These are phyloP conservation scores for Nicotiana undulata DNA, from an alignment of 257 asterid species.

Conservation along the genomic window DNA sequence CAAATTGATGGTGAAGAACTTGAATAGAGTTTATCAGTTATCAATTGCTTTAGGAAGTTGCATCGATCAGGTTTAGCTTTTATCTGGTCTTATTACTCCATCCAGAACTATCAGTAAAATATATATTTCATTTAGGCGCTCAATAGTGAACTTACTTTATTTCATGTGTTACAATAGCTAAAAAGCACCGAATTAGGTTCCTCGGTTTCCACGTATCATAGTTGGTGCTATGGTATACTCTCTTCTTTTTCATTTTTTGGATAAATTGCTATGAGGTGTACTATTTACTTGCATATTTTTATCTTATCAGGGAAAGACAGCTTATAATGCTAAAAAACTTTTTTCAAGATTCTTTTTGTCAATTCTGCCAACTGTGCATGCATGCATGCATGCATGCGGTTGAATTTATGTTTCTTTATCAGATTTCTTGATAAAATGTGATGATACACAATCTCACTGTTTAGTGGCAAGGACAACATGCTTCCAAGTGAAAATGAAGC, in stretches of 20 bases:
- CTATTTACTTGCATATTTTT: neutral
- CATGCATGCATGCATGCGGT: neutral
- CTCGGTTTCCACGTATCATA: neutral
- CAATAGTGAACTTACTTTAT: neutral
- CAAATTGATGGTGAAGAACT: neutral
- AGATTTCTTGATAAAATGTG: neutral
- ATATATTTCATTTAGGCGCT: neutral
- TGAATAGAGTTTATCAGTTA: neutral
- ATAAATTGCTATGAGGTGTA: neutral
- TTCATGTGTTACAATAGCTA: neutral
- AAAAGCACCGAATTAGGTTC: neutral
- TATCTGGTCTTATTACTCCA: neutral
- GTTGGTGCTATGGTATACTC: neutral
- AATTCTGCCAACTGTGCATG: neutral
- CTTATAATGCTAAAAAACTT: neutral
- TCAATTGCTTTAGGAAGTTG: neutral
- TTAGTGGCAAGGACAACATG: conserved; percentile 92
- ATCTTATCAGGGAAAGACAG: neutral
- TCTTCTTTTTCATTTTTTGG: no score
- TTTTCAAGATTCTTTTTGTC: neutral
- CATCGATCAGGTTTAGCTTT: neutral
- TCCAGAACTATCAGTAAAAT: neutral
- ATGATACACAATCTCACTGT: conserved; percentile 20
- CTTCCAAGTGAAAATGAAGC: conserved; percentile 95
- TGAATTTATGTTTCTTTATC: neutral